Base-by-base conservation (phyloP, 805 yeast species). In the Spathaspora girioi region DNA sequence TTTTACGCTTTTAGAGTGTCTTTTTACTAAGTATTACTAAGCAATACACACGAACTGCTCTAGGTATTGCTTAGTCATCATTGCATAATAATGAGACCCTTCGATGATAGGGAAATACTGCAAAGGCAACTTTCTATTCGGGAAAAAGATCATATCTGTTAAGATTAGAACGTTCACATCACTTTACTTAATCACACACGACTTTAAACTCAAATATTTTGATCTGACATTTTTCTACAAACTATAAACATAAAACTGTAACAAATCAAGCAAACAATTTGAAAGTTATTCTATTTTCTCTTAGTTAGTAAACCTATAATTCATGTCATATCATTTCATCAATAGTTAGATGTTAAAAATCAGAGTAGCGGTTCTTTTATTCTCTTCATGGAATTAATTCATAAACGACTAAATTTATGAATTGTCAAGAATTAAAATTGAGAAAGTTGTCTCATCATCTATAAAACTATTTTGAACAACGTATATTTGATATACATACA, bases 321-420 rank as follows among this genome's bases (percentile, higher is more conserved):
- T 29, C 11, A 35, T n/a, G 4, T 35, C 40, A 35, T 4, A 35
- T n/a, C 9, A n/a, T 6, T n/a, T 11, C n/a, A 31, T 31, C 40
- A 35, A 35, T 42, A 23, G 29, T 23, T 14, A 17, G 9, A 4
- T 15, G n/a, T n/a, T n/a, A 19, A n/a, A 26, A 38, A 38, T 66
- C 70, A 66, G 69, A 56, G 70, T 66, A 66, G 70, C 70, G 70
- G 70, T 66, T 65, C 70, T 66, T 59, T 51, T 29, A 38, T 11
- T 12, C 46, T 31, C 38, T 47, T 41, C 50, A 47, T 43, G 35
- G 31, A 27, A 12, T 38, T 29, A 29, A 15, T 35, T 46, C 44
- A 26, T 38, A 20, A 46, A 46, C 47, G 47, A 46, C 48, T 46
- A 46, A 29, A 46, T 46, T 29, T 20, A 27, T 38, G 45, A 29